Base-by-base conservation (phyloP, 2,329 filamentous ascomycete genomes). In the Coniochaeta prunicola region DNA sequence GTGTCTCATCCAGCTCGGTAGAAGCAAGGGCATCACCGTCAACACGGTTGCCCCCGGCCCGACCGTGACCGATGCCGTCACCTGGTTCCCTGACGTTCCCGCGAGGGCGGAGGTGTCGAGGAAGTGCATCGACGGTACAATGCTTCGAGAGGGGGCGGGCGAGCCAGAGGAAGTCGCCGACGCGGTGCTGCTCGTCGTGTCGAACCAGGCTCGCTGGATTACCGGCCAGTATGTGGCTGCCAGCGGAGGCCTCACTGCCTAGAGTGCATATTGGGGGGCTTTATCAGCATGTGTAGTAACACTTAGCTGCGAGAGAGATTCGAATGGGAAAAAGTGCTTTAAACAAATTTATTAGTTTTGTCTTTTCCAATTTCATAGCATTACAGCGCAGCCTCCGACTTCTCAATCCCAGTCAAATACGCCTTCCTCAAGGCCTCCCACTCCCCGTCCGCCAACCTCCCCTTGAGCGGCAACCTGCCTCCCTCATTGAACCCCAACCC, bases 401-500 rank as follows among this genome's bases (percentile, higher is more conserved):
- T 56, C 38, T 68, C 65, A 28, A 71, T 65, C 12, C 71, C 59
- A 65, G 66, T 56, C 58, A 81, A 69, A 67, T 73, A 65, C 57
- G 59, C 1, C 61, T 61, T 62, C 45, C 65, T 64, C 57, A 81
- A 81, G 62, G 74, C 77, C 12, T 72, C 77, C 83, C 82, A 86
- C 64, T 83, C 80, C 3, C 73, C 74, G 0, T 80, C 80, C 0
- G 81, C 74, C 64, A 88, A 74, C 6, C 79, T 80, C 1, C 83
- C 83, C 57, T 74, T 75, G 33, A 88, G 72, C 3, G 85, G 86
- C 62, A 86, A 68, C 56, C 85, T 74, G 3, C 82, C 84, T 1
- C 83, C 84, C 63, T 82, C 82, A 59, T 77, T 71, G 30, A 80
- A 80, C 1, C 85, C 85, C 57, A 86, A 75, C 0, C 82, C 80